These are phyloP conservation scores for Kodamaea leandrae DNA, from an alignment of 805 yeast genomes.

Conservation along the genomic window DNA sequence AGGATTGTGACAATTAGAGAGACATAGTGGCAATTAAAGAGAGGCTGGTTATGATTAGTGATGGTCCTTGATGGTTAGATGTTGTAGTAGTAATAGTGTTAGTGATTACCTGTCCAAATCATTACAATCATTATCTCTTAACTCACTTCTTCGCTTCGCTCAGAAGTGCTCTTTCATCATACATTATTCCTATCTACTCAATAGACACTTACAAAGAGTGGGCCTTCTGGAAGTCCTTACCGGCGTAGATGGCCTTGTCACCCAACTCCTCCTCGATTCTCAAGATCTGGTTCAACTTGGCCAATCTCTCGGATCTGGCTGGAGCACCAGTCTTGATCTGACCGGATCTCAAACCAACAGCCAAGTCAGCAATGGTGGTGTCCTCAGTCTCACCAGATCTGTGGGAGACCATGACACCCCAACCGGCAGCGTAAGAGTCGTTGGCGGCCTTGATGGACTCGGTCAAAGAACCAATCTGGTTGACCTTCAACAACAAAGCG, in stretches of 20 bases:
- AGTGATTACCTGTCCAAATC: no score
- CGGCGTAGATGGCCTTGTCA: slow-evolving; percentile 95
- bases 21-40: no score
- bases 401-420: slow-evolving; percentile 99
- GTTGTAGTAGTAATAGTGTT: no score
- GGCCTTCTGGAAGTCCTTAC: slow-evolving; percentile 76
- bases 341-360: slow-evolving; percentile 97
- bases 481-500: slow-evolving; percentile 93
- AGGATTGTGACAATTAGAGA: no score
- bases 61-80: no score
- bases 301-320: slow-evolving; percentile 99
- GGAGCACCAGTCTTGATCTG: slow-evolving; percentile 99
- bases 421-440: slow-evolving; percentile 91
- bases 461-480: slow-evolving; percentile 96
- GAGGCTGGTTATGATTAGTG: no score
- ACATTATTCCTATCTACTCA: slow-evolving; percentile 10
- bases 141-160: no score
- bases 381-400: slow-evolving; percentile 99
- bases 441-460: slow-evolving; percentile 97
- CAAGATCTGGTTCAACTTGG: slow-evolving; percentile 96
- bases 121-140: no score
- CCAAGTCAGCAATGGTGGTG: slow-evolving; percentile 94
- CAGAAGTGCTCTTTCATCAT: no score
- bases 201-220: slow-evolving; percentile 33
- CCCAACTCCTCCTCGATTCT: slow-evolving; percentile 99